Base-by-base conservation (phyloP, 768 basidiomycete genomes). In the Gyrodon lividus region DNA sequence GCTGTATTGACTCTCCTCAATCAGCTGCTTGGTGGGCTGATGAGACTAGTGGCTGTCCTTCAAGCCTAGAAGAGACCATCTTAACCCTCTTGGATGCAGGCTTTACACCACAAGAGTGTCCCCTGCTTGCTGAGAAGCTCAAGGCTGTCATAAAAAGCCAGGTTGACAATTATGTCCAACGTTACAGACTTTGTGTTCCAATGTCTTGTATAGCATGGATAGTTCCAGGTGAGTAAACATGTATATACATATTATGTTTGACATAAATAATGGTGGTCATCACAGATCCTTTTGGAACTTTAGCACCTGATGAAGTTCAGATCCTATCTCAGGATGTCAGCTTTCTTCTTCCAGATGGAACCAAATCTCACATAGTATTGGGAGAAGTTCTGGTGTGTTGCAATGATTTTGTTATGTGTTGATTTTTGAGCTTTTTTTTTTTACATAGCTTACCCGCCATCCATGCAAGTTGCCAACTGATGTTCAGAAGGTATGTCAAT, bases 11-110 rank as follows among this genome's bases (percentile, higher is more conserved):
- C 2, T 60, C 61, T 2, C 72, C 77, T 37, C 66, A 68, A 2
- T 86, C 84, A n/a, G 69, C 71, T 17, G 82, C 85, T 1, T 87
- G 85, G 84, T 87, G 84, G 83, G 72, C 70, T n/a, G 85, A 88
- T 52, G 74, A 80, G 20, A 68, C 81, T 26, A 83, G 83, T 43
- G 86, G 74, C 23, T 70, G 64, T 35, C 86, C 86, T 0, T 84
- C 84, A 1, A 67, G 73, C 19, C 69, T 87, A 4, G 84, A 82
- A 56, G 86, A 89, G 61, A 86, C 83, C 0, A 67, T 66, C 22
- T 71, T 87, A 73, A 68, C 66, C 5, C 68, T 87, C 17, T 63
- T 87, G 1, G 83, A 81, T 60, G 62, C 81, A 10, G 84, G 84
- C 0, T 87, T 89, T 57, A 70, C 61, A 5, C 86, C 86, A 0